Evolutionary conservation across 495 filamentous ascomycete genomes (phyloP), one percentile per base, ranked within the genome.

Genomic region (Aspergillus steynii): DNA sequence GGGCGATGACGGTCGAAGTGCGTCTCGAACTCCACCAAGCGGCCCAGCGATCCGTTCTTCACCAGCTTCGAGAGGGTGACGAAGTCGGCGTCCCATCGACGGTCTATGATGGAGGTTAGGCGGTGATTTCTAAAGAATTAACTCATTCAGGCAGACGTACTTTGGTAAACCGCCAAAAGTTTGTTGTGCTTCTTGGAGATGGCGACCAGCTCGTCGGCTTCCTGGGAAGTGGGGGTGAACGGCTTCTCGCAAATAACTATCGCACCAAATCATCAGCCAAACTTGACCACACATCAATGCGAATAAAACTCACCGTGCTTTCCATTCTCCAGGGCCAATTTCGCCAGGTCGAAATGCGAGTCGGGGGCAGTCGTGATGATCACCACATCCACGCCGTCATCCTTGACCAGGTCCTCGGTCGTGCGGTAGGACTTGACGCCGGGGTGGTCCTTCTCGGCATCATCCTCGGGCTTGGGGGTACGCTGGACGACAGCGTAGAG

Each of bases 31-130:
- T 95, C 91, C 46, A 89, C 86, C 56, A 96, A 72, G 28, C 86
- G 81, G 61, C 93, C 92, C 65, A 78, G 74, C 15, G 68, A 77
- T 71, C 57, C 79, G 71, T 58, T 78, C 62, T 71, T 80, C 28
- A 93, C 64, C 3, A 92, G 80, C 56, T 85, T 77, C 53, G 80
- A 84, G 37, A 96, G 80, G 31, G 89, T 92, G 32, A 90, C 79
- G 77, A 92, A 96, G 77, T 97, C 92, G 58, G 87, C 81, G 70
- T 96, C 92, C 80, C 84, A 96, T 53, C 92, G 82, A 15, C 92
- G 88, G 78, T 96, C 83, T 85, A 57, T 46, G 48, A 8, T 29
- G 25, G 50, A 10, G 28, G 12, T 45, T 37, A 37, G 14, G 20
- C 57, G 12, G 15, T 56, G 26, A 14, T 56, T 47, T 56, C 26